Evolutionary conservation across 1,139 yeast genomes (phyloP).

Genomic region (Saccharomycopsis hybrid): DNA sequence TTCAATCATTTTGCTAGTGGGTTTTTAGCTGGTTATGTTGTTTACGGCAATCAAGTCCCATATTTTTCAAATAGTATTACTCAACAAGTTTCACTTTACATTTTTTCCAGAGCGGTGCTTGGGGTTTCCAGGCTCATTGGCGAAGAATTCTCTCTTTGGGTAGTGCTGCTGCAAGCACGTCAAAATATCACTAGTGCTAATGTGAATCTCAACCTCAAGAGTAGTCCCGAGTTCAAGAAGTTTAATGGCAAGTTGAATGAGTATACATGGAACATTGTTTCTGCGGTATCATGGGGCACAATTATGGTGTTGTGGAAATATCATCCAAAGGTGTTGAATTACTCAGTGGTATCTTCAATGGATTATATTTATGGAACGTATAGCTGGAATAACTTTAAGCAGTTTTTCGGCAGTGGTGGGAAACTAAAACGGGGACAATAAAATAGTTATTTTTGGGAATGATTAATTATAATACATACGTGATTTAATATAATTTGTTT

Average conservation of each 20-base stretch:
- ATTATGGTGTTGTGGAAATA: conserved; percentile 17
- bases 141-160: conserved; percentile 5
- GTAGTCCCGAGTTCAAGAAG: background rate
- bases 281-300: conserved; percentile 17
- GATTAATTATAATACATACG: background rate
- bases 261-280: conserved; percentile 12
- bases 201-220: background rate
- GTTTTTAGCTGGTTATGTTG: conserved; percentile 11
- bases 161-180: no score
- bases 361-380: conserved; percentile 15
- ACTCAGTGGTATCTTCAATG: conserved; percentile 17
- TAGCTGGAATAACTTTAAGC: conserved; percentile 1
- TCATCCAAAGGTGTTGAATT: conserved; percentile 3
- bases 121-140: conserved; percentile 13
- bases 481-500: background rate
- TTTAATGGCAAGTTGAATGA: conserved; percentile 1
- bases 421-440: no score
- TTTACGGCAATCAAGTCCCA: conserved; percentile 14
- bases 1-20: conserved; percentile 12
- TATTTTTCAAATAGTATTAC: conserved; percentile 15
- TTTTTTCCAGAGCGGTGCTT: conserved; percentile 16
- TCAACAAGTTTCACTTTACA: conserved; percentile 17
- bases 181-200: background rate
- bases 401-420: conserved; percentile 6
- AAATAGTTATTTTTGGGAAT: background rate